Evolutionary conservation across 495 filamentous ascomycete genomes (phyloP).

Genomic region (Collariella sp.): DNA sequence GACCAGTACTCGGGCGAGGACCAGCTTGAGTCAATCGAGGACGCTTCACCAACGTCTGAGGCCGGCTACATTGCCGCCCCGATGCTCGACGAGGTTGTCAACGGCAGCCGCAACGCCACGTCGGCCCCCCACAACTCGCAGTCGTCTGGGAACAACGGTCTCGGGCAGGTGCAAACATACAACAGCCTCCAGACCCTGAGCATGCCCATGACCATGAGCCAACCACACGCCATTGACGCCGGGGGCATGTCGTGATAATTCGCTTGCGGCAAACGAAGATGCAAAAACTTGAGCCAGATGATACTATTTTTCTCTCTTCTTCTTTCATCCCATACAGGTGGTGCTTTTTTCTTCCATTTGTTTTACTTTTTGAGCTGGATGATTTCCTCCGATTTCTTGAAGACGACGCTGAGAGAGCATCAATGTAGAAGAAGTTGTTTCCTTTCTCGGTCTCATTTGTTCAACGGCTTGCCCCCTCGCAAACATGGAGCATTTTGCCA

Average conservation of each 20-base stretch:
- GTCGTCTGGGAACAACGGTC: conserved; percentile 25
- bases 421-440: no score
- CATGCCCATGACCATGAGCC: conserved; percentile 52
- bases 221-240: conserved; percentile 37
- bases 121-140: conserved; percentile 23
- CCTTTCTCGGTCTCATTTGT: no score
- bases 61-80: conserved; percentile 39
- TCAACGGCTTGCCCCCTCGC: no score
- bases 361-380: background rate
- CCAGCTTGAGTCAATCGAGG: conserved; percentile 65
- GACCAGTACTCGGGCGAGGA: conserved; percentile 62
- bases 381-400: background rate
- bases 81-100: conserved; percentile 35
- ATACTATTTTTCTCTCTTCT: background rate
- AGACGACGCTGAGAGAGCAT: background rate
- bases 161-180: conserved; percentile 26
- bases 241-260: conserved; percentile 34
- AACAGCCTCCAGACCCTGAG: conserved; percentile 46
- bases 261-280: background rate
- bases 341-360: background rate
- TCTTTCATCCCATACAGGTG: background rate
- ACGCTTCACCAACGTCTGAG: conserved; percentile 60
- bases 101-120: conserved; percentile 21
- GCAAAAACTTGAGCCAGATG: no score
- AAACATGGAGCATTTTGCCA: no score